A percentile compares a stretch with the other conserved stretches of the same genome.
phyloP scores from a whole-genome alignment of 306 rosid species.

The Trichosanthes cucumerina region DNA sequence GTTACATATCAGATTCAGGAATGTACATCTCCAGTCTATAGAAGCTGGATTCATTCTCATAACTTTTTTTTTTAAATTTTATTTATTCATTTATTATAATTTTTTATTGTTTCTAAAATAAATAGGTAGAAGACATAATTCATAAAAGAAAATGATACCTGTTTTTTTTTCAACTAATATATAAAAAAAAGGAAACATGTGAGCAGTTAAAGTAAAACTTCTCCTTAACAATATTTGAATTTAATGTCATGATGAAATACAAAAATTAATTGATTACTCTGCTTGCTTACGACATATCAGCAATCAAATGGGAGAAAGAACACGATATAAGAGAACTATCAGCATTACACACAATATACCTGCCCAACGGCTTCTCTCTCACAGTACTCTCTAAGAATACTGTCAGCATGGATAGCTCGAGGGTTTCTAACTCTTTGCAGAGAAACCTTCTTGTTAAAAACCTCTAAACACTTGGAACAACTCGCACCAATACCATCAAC shows the following conservation, averaged over 20 bases:
- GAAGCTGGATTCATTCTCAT: not conserved
- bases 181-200: not conserved
- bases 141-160: not conserved
- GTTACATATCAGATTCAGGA: not conserved
- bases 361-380: conserved; percentile 91
- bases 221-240: not conserved
- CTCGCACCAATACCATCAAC: conserved; percentile 99
- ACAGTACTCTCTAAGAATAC: conserved; percentile 66
- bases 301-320: not conserved
- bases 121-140: not conserved
- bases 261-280: not conserved
- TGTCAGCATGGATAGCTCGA: conserved; percentile 62
- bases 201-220: not conserved
- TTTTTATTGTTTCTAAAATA: not conserved
- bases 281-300: not conserved
- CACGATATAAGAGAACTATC: not conserved
- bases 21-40: not conserved
- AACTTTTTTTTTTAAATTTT: not conserved
- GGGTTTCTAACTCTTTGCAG: conserved; percentile 78
- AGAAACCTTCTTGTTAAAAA: conserved; percentile 52
- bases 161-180: not conserved
- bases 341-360: conserved; percentile 27
- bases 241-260: not conserved
- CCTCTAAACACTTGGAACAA: conserved; percentile 87
- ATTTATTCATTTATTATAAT: not conserved